Percentiles rank a stretch among this genome's conserved stretches.
phyloP scores from a whole-genome alignment of 805 yeast species.

The Sugiyamaella marilandica region DNA sequence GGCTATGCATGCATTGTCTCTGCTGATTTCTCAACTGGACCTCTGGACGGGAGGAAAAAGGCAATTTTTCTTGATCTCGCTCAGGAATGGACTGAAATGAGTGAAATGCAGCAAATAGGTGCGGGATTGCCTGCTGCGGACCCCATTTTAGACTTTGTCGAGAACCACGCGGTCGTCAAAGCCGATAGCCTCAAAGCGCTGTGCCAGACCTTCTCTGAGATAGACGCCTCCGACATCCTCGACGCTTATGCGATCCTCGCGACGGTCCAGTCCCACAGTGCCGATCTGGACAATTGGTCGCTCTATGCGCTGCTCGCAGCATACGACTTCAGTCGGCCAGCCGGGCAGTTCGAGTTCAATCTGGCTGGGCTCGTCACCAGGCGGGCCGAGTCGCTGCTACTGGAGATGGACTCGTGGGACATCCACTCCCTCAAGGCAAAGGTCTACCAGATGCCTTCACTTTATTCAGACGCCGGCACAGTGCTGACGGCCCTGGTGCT shows the following conservation, averaged over 20 bases:
- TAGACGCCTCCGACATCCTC: conserved; percentile 20
- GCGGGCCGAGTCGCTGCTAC: conserved; percentile 22
- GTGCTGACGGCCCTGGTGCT: conserved; percentile 29
- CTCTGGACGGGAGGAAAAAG: too few relatives aligned
- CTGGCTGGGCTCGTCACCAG: conserved; percentile 26
- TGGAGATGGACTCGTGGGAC: conserved; percentile 27
- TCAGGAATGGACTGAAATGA: too few relatives aligned
- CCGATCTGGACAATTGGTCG: conserved; percentile 30
- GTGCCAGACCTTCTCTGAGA: conserved; percentile 15
- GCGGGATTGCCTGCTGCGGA: conserved; percentile 4
- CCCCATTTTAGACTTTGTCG: conserved; percentile 19
- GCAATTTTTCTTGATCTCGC: too few relatives aligned
- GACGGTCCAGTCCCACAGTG: conserved; percentile 20
- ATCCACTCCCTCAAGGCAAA: conserved; percentile 25
- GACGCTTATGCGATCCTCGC: conserved; percentile 23
- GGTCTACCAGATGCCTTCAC: conserved; percentile 21
- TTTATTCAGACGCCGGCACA: conserved; percentile 27
- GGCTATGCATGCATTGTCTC: too few relatives aligned
- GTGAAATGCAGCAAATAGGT: too few relatives aligned
- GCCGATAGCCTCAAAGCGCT: conserved; percentile 14
- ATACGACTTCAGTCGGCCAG: conserved; percentile 26
- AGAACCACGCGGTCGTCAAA: conserved; percentile 6
- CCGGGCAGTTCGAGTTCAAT: conserved; percentile 27
- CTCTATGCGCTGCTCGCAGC: conserved; percentile 23
- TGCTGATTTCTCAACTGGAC: too few relatives aligned